Evolutionary conservation across 768 basidiomycete genomes (phyloP).

Genomic region (Boletus sp.): DNA sequence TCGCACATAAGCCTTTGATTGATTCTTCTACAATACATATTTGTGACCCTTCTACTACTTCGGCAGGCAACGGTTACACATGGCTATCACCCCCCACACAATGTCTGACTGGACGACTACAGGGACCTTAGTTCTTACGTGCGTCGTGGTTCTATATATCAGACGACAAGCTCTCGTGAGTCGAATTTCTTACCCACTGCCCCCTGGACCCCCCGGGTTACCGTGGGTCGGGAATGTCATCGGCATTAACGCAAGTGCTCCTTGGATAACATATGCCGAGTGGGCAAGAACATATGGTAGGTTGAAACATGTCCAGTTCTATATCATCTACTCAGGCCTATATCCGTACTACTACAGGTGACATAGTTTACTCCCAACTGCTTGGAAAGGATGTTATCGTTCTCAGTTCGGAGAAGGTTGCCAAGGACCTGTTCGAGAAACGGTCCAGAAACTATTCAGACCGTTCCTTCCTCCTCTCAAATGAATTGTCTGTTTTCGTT

Average conservation of each 20-base stretch:
- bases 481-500: not conserved
- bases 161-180: not conserved
- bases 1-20: too few relatives aligned
- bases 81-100: not conserved
- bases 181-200: not conserved
- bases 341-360: not conserved
- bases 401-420: not conserved
- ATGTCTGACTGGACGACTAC: not conserved
- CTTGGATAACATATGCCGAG: not conserved
- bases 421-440: not conserved
- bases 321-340: not conserved
- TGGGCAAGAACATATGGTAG: not conserved
- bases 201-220: not conserved
- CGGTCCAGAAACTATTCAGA: not conserved
- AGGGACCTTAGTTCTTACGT: not conserved
- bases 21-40: too few relatives aligned
- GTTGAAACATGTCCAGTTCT: not conserved
- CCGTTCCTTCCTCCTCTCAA: not conserved
- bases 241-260: not conserved
- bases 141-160: not conserved
- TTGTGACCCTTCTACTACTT: too few relatives aligned
- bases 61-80: too few relatives aligned
- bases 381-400: not conserved
- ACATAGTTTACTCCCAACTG: not conserved
- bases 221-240: conserved; percentile 1